Conservation (phyloP, 108 stramenopile genomes). For the Bacterosira constricta region DNA sequence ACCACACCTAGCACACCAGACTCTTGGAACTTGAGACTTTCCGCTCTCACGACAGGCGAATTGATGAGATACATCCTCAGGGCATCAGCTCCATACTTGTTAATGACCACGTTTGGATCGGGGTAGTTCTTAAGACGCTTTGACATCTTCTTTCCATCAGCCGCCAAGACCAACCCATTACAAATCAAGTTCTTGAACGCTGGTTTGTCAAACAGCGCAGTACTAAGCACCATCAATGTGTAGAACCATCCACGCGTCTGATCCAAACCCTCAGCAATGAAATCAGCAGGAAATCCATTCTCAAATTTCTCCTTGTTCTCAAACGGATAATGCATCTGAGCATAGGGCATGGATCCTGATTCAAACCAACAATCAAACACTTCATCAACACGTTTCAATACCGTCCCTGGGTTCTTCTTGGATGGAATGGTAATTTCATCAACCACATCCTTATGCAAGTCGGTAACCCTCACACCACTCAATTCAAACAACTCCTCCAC, state of each 20-base stretch:
- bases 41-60: constrained; percentile 98
- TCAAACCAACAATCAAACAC: constrained; percentile 99
- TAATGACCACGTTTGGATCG: constrained; percentile 91
- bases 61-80: constrained; percentile 99
- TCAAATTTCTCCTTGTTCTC: constrained; percentile 97
- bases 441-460: constrained; percentile 96
- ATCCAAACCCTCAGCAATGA: constrained; percentile 99
- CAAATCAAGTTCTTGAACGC: constrained; percentile 99
- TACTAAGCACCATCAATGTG: constrained; percentile 99
- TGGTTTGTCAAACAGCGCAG: constrained; percentile 97
- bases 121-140: constrained; percentile 99
- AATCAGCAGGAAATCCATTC: constrained; percentile 98
- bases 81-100: constrained; percentile 98
- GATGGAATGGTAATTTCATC: constrained; percentile 96
- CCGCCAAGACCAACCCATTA: constrained; percentile 97
- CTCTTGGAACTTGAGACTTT: constrained; percentile 97
- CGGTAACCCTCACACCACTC: constrained; percentile 82
- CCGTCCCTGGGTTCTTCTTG: constrained; percentile 87
- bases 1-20: constrained; percentile 96
- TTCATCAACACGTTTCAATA: constrained; percentile 93
- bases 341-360: constrained; percentile 99
- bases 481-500: constrained; percentile 93
- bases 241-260: constrained; percentile 99
- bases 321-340: constrained; percentile 99
- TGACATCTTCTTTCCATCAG: constrained; percentile 99